Evolutionary conservation across 1,139 yeast species (phyloP).

Genomic region (Zygoascus meyerae): DNA sequence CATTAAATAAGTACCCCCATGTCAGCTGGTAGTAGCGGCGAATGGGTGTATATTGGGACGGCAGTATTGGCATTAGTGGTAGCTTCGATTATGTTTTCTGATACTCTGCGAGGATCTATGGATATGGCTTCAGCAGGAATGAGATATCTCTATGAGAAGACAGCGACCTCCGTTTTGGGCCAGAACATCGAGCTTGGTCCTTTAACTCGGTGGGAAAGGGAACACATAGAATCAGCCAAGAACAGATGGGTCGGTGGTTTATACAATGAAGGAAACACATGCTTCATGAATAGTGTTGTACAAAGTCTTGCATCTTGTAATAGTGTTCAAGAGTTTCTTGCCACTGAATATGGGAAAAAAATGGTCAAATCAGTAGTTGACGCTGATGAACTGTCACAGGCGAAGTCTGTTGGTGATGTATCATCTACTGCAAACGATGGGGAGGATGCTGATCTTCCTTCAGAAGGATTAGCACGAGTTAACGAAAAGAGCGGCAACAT

Average conservation of each 20-base stretch:
- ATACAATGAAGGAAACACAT: slow-evolving; percentile 84
- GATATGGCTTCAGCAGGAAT: slow-evolving; percentile 33
- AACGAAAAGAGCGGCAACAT: not conserved
- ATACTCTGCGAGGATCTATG: slow-evolving; percentile 33
- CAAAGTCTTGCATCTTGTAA: slow-evolving; percentile 77
- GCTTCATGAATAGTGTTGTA: slow-evolving; percentile 87
- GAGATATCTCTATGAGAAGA: slow-evolving; percentile 28
- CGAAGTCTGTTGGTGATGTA: no score
- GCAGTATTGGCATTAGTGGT: slow-evolving; percentile 12
- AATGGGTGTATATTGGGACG: slow-evolving; percentile 10
- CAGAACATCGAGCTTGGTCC: slow-evolving; percentile 22
- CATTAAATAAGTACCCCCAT: not conserved
- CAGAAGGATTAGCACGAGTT: not conserved
- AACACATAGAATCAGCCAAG: slow-evolving; percentile 25
- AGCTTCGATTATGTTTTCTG: slow-evolving; percentile 27
- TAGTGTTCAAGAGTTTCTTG: slow-evolving; percentile 53
- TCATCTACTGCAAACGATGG: not conserved
- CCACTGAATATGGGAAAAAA: slow-evolving; percentile 19
- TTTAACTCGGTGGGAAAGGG: slow-evolving; percentile 24
- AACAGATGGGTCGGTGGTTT: slow-evolving; percentile 61
- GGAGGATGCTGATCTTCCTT: not conserved
- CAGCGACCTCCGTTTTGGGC: slow-evolving; percentile 21
- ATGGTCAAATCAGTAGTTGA: not conserved
- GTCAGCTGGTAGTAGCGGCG: slow-evolving; percentile 7
- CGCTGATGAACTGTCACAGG: not conserved